These are phyloP conservation scores for Vigna mungo DNA, from an alignment of 306 rosid genomes.

Conservation along the genomic window DNA sequence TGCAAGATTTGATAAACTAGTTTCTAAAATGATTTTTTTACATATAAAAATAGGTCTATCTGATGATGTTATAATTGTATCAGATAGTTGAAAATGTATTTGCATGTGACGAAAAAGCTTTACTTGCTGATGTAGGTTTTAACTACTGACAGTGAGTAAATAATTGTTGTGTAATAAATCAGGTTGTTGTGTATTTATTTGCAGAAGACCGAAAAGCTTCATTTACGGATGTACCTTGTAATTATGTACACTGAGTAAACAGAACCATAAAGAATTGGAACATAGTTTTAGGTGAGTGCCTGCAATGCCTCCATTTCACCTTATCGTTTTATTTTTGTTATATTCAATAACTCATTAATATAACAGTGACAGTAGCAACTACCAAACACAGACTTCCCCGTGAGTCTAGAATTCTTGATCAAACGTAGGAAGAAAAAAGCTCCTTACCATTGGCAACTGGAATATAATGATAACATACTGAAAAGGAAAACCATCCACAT, in stretches of 20 bases:
- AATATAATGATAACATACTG: background rate
- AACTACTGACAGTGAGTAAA: background rate
- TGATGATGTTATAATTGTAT: background rate
- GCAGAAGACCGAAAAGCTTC: background rate
- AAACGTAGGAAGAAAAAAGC: background rate
- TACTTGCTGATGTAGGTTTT: background rate
- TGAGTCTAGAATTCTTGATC: constrained; percentile 20
- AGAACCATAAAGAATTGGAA: background rate
- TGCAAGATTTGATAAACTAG: too few relatives aligned
- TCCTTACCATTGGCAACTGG: background rate
- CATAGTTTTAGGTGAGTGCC: background rate
- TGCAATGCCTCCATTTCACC: background rate
- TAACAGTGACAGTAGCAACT: background rate
- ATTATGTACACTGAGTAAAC: background rate
- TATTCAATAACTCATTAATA: background rate
- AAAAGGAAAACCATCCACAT: background rate
- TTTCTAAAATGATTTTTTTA: too few relatives aligned
- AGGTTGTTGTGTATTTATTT: constrained; percentile 12
- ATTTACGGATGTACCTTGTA: background rate
- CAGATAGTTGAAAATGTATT: background rate
- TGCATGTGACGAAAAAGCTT: background rate
- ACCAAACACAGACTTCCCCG: background rate
- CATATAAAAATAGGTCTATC: too few relatives aligned
- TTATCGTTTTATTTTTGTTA: background rate
- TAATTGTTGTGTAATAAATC: background rate